These are phyloP conservation scores for Mesembryanthemum crystallinum DNA, from an alignment of 148 eudicot species.

Conservation along the genomic window DNA sequence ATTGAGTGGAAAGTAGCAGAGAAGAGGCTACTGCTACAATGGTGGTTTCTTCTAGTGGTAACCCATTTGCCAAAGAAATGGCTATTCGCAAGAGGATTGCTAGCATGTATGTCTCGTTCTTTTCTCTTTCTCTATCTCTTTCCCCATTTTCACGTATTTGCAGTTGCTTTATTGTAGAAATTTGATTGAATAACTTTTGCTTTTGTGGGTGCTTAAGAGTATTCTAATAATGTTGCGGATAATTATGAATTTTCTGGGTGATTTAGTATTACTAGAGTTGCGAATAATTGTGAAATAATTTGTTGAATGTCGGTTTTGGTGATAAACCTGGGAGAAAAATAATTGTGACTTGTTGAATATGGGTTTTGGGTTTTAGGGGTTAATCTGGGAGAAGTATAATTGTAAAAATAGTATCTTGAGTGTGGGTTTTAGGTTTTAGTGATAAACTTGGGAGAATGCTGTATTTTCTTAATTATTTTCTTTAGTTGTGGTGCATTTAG, in stretches of 20 bases:
- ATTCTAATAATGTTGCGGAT: background rate
- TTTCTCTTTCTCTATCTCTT: too few species aligned
- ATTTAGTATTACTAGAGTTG: too few species aligned
- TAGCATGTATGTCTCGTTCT: slow-evolving; percentile 45
- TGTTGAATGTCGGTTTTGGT: too few species aligned
- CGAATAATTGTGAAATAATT: background rate
- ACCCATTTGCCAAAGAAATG: slow-evolving; percentile 62
- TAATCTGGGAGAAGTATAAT: background rate
- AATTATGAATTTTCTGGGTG: too few species aligned
- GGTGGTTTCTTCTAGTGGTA: slow-evolving; percentile 60
- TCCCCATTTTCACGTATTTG: too few species aligned
- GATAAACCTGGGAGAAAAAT: too few species aligned
- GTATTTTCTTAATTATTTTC: too few species aligned
- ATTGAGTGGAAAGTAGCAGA: too few species aligned
- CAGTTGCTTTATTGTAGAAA: background rate
- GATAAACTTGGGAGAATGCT: too few species aligned
- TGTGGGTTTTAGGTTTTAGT: too few species aligned
- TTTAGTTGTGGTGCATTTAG: too few species aligned
- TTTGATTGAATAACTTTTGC: background rate
- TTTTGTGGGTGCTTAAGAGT: background rate
- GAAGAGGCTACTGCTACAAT: slow-evolving; percentile 28
- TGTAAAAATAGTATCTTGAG: too few species aligned
- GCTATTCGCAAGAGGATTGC: slow-evolving; percentile 57
- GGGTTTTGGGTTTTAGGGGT: background rate
- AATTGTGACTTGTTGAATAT: background rate